Base-by-base conservation (phyloP, 2,329 filamentous ascomycete genomes). In the Ophiosphaerella korrae region DNA sequence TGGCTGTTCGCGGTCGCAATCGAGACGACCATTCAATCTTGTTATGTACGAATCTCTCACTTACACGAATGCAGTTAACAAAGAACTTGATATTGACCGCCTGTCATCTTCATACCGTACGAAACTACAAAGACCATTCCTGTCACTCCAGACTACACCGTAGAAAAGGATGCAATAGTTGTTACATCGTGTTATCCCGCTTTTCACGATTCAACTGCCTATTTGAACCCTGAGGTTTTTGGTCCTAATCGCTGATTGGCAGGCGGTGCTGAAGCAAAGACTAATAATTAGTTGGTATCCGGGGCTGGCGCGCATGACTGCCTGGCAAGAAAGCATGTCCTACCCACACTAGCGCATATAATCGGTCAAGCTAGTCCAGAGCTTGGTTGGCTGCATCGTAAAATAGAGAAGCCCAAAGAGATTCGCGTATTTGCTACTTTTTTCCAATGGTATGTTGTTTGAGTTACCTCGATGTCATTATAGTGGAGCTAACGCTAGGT, bases 381-480 rank as follows among this genome's bases (percentile, higher is more conserved):
- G 68, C 80, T 97, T 63, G 86, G 96, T 74, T 97, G 92, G 92
- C 84, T 85, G 72, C 93, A 97, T 75, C 85, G 90, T 70, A 76
- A 90, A 14, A 97, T 93, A 9, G 84, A 88, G 0, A 69, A 80
- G 48, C 95, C 90, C 0, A 93, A 97, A 77, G 87, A 95, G 75
- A 97, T 97, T 75, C 92, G 95, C 80, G 92, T 97, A 58, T 97
- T 97, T 78, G 93, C 93, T 35, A 96, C 91, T 24, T 95, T 97
- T 62, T 97, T 97, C 93, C 93, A 50, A 88, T 88, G 88, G 92
- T 94, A 77, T 73, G 86, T 78, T 38, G 3, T 8, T 8, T 24
- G 26, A 52, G 60, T 52, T 46, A 53, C 41, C 48, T 52, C 47
- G 12, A 11, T n/a, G 40, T 34, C 4, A 11, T 33, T 18, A 4